Conservation (phyloP, 805 yeast genomes). For the Hanseniaspora occidentalis region DNA sequence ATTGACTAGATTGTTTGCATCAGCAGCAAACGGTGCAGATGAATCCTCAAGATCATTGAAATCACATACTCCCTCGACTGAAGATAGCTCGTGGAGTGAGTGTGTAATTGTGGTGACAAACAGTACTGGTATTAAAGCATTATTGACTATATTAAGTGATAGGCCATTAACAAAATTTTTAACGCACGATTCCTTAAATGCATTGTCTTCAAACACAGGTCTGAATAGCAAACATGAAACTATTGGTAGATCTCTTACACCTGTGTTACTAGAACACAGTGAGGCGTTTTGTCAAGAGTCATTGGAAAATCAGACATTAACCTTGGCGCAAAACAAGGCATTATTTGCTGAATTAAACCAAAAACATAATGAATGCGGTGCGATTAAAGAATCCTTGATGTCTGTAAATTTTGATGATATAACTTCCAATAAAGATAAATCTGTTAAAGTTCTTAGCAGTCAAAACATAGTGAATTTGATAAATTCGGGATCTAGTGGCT, state of each 20-base stretch:
- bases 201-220: slow-evolving; percentile 8
- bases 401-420: slow-evolving; percentile 20
- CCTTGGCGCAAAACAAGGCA: too few relatives aligned
- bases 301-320: too few relatives aligned
- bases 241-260: slow-evolving; percentile 11
- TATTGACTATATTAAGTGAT: slow-evolving; percentile 23
- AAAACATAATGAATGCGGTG: too few relatives aligned
- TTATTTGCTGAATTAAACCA: too few relatives aligned
- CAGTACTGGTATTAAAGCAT: slow-evolving; percentile 24
- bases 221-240: too few relatives aligned
- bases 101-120: slow-evolving; percentile 21
- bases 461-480: neutral
- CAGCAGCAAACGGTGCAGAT: too few relatives aligned
- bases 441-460: slow-evolving; percentile 15
- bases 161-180: slow-evolving; percentile 20
- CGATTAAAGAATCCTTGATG: slow-evolving; percentile 21
- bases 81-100: slow-evolving; percentile 6
- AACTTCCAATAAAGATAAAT: slow-evolving; percentile 24
- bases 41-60: too few relatives aligned
- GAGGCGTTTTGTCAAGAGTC: slow-evolving; percentile 4
- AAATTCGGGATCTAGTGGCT: neutral
- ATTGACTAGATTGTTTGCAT: slow-evolving; percentile 16
- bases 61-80: neutral
- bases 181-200: slow-evolving; percentile 20
- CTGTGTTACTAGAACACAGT: too few relatives aligned